Base-by-base conservation (phyloP, 768 basidiomycete species). In the Leccinum pellstonianum region DNA sequence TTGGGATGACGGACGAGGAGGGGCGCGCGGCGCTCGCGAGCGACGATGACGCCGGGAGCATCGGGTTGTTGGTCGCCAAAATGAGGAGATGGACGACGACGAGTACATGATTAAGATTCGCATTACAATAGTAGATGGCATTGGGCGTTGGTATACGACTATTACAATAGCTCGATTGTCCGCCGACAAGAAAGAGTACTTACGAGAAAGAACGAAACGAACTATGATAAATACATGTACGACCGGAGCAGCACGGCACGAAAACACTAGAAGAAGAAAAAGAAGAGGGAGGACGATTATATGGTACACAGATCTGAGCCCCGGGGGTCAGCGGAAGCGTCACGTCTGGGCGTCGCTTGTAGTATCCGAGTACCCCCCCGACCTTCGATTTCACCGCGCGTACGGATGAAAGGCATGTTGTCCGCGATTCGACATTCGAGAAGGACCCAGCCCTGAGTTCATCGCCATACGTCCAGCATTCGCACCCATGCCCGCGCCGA, bases 391-490 rank as follows among this genome's bases (percentile, higher is more conserved):
- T 72, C 75, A 86, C 66, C 85, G 79, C 56, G 84, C 78, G 68
- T 87, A 87, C n/a, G 85, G 85, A 72, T 87, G 85, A 72, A 84
- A 87, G 59, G 77, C 78, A 63, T 84, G 82, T 62, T 85, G 83
- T 58, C 85, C 85, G 21, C 83, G 78, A 27, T 64, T 79, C 56
- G 75, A 78, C 70, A 78, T 76, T 7, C 81, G 77, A 55, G 79
- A 75, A 14, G 81, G 83, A n/a, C 78, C 84, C 58, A 76, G 70
- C 25, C 77, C 83, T 52, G 71, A 51, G 66, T 73, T 76, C 73
- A 76, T 73, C 52, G 77, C 58, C 75, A 76, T 76, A 59, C 80
- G 73, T n/a, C 75, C 74, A 29, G 75, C 70, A 62, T 74, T 73
- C 21, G 67, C 59, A 21, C 60, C 64, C 58, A 74, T 69, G 25